Base-by-base conservation (phyloP, 176 grass and related monocot genomes). In the Hyparrhenia diplandra region DNA sequence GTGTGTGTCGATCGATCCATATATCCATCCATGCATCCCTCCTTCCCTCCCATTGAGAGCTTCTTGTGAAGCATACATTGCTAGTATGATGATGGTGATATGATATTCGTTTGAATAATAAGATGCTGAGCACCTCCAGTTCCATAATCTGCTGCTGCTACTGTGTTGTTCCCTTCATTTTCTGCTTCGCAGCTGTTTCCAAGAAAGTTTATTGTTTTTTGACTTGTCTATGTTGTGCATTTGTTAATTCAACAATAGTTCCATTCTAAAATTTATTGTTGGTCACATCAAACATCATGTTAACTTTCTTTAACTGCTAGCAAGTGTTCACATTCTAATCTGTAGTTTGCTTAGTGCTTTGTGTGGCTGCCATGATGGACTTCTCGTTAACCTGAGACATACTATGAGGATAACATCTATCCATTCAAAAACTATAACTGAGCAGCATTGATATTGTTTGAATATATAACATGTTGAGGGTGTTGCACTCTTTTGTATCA, bases 381-480 rank as follows among this genome's bases (percentile, higher is more conserved):
- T 75, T 90, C 79, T 90, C 18, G 71, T 89, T 89, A 89, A 89
- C 64, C 82, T 76, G 87, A 89, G 24, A 84, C 23, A 78, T 74
- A 36, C 40, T 68, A 80, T 6, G 45, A 80, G 59, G 75, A 77
- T 64, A 64, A 2, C 61, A 77, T 64, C 75, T 13, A 42, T 42
- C 41, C 41, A 42, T 42, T 42, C 8, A 42, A 42, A 42, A 42
- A 42, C 41, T 42, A 13, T 41, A 13, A 42, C 41, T 42, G 41
- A 42, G 41, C 41, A 13, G 41, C 41, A 42, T 13, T 42, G 41
- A 42, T 42, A 42, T 42, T 42, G 41, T 42, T 42, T 11, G 40
- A 42, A 42, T 9, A 42, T 10, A 10, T 40, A 40, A 40, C 6
- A 40, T 9, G 37, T 42, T 42, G 40, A 2, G 40, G 40, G 40